These are phyloP conservation scores for Fusarium heterosporum DNA, from an alignment of 2,329 filamentous ascomycete genomes.

Conservation along the genomic window DNA sequence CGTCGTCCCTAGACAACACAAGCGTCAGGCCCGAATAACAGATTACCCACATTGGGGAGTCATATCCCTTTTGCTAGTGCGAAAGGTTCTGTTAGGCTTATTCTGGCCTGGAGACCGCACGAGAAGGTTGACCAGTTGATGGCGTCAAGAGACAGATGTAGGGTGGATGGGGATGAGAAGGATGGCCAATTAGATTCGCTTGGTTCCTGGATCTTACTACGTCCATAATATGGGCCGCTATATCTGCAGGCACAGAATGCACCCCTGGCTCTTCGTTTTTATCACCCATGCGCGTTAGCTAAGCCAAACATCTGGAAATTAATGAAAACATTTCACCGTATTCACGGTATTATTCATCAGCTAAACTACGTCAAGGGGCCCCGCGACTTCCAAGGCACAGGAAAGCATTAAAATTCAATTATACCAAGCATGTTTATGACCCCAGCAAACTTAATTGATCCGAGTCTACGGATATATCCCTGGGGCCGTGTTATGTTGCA, in stretches of 20 bases:
- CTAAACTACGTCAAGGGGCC: slow-evolving; percentile 22
- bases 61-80: slow-evolving; percentile 39
- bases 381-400: slow-evolving; percentile 35
- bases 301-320: slow-evolving; percentile 25
- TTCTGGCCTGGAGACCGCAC: slow-evolving; percentile 24
- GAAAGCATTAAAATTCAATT: slow-evolving; percentile 1
- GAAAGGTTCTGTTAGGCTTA: slow-evolving; percentile 27
- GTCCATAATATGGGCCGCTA: slow-evolving; percentile 9
- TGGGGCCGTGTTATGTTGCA: slow-evolving; percentile 27
- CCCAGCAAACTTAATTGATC: slow-evolving; percentile 8
- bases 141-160: slow-evolving; percentile 32
- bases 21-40: slow-evolving; percentile 24
- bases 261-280: slow-evolving; percentile 30
- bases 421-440: slow-evolving; percentile 4
- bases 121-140: slow-evolving; percentile 22
- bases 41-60: slow-evolving; percentile 37
- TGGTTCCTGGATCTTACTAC: slow-evolving; percentile 32
- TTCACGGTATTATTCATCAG: slow-evolving; percentile 12
- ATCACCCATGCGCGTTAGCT: slow-evolving; percentile 16
- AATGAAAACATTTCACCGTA: slow-evolving; percentile 16
- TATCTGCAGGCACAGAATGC: slow-evolving; percentile 35
- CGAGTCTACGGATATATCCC: slow-evolving; percentile 9
- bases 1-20: slow-evolving; percentile 26
- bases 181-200: slow-evolving; percentile 24
- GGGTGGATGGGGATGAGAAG: slow-evolving; percentile 9